These are phyloP conservation scores for Fusarium sp. DNA, from an alignment of 2,329 filamentous ascomycete species.

Conservation along the genomic window DNA sequence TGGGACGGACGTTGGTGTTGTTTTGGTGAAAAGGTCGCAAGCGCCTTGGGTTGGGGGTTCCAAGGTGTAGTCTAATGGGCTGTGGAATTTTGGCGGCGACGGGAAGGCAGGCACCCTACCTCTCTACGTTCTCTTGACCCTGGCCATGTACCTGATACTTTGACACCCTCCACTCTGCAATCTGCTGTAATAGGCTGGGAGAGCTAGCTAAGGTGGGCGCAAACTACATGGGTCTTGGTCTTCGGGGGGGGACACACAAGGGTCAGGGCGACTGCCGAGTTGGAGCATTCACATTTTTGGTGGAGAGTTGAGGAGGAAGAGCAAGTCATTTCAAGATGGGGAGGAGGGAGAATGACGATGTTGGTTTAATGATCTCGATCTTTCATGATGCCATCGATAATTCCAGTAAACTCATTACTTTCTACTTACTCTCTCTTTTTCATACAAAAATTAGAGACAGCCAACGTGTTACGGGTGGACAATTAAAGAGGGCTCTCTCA, in stretches of 20 bases:
- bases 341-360: constrained; percentile 20
- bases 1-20: constrained; percentile 43
- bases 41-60: constrained; percentile 44
- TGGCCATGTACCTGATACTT: constrained; percentile 37
- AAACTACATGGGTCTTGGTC: constrained; percentile 8
- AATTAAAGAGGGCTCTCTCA: constrained; percentile 14
- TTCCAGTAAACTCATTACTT: neutral
- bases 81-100: constrained; percentile 45
- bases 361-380: constrained; percentile 15
- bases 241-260: constrained; percentile 37
- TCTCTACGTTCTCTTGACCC: neutral
- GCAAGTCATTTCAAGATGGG: constrained; percentile 17
- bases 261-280: constrained; percentile 47
- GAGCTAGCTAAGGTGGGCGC: constrained; percentile 27
- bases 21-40: constrained; percentile 49
- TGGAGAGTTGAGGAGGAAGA: constrained; percentile 11
- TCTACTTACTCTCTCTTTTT: neutral
- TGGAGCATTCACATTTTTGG: constrained; percentile 39
- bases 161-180: constrained; percentile 23
- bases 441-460: neutral
- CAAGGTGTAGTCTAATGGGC: constrained; percentile 37
- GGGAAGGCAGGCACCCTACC: constrained; percentile 31
- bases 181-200: constrained; percentile 22
- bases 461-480: neutral
- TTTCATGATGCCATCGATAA: neutral